Conservation (phyloP, 2,329 filamentous ascomycete genomes). For the Aspergillus sp. region DNA sequence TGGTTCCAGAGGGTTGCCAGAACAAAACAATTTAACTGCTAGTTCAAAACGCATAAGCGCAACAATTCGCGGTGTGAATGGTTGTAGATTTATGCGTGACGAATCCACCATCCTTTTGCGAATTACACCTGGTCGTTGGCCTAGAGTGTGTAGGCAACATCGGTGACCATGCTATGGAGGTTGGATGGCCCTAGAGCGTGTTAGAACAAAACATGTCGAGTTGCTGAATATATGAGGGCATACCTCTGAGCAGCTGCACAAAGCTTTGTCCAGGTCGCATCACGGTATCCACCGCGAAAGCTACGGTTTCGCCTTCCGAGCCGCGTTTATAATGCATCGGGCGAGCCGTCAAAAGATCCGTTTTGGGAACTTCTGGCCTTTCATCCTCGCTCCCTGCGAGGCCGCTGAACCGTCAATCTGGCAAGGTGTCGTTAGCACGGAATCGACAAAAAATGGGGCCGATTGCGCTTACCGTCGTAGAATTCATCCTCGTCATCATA, state of each 20-base stretch:
- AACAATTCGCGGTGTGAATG: slow-evolving; percentile 15
- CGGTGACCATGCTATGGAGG: slow-evolving; percentile 39
- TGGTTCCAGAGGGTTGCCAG: slow-evolving; percentile 8
- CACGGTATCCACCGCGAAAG: slow-evolving; percentile 30
- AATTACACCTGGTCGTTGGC: slow-evolving; percentile 28
- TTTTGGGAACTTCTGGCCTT: slow-evolving; percentile 59
- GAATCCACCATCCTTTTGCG: slow-evolving; percentile 28
- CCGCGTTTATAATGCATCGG: slow-evolving; percentile 39
- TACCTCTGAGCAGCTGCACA: slow-evolving; percentile 42
- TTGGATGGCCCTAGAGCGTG: slow-evolving; percentile 42
- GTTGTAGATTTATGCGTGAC: slow-evolving; percentile 11
- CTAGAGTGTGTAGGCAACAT: slow-evolving; percentile 25
- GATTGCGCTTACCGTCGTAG: slow-evolving; percentile 63
- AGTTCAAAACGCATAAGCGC: slow-evolving; percentile 19
- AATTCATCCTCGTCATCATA: slow-evolving; percentile 89
- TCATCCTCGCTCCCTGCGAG: slow-evolving; percentile 85
- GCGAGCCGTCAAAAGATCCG: slow-evolving; percentile 57
- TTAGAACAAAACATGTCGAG: background rate
- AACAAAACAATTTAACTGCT: slow-evolving; percentile 20
- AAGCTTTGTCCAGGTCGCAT: slow-evolving; percentile 32
- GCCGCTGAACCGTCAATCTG: slow-evolving; percentile 87
- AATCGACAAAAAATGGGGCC: background rate
- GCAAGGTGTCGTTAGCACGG: slow-evolving; percentile 6
- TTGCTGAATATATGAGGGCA: slow-evolving; percentile 4
- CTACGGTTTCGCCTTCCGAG: slow-evolving; percentile 33